Evolutionary conservation across 306 rosid species (phyloP).

Genomic region (Cajanus cajan): DNA sequence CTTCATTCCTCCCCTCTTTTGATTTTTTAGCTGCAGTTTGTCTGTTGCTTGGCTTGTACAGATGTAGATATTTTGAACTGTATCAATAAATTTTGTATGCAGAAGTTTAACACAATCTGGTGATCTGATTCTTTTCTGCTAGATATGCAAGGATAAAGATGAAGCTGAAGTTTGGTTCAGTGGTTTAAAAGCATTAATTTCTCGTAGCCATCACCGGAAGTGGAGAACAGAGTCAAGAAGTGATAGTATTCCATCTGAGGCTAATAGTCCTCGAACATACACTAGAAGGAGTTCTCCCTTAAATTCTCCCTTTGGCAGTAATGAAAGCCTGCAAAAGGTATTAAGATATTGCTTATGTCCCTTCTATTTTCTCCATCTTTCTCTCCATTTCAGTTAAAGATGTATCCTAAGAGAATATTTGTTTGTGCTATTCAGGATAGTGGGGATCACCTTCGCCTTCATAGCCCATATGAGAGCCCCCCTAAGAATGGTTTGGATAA

Average conservation of each 20-base stretch:
- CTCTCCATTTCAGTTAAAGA: conserved; percentile 21
- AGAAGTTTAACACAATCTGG: conserved; percentile 30
- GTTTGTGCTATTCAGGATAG: conserved; percentile 63
- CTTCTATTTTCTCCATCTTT: neutral
- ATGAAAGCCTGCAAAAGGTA: conserved; percentile 94
- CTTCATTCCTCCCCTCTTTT: conserved; percentile 21
- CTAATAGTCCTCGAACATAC: conserved; percentile 95
- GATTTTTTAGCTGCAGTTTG: conserved; percentile 1
- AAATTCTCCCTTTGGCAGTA: conserved; percentile 93
- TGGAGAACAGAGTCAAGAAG: conserved; percentile 99
- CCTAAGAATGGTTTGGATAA: conserved; percentile 91
- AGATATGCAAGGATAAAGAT: conserved; percentile 99
- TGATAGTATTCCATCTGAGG: conserved; percentile 94
- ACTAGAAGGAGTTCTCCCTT: conserved; percentile 95
- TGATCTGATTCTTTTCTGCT: conserved; percentile 40
- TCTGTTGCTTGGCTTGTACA: conserved; percentile 22
- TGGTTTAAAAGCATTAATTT: conserved; percentile 92
- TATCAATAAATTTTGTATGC: conserved; percentile 10
- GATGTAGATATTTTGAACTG: conserved; percentile 15
- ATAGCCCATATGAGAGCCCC: conserved; percentile 94
- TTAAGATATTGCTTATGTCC: conserved; percentile 12
- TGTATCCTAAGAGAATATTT: conserved; percentile 26
- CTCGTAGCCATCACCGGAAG: conserved; percentile 81
- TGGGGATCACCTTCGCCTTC: conserved; percentile 89
- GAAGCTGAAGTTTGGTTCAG: conserved; percentile 99